Percentiles rank a stretch among this genome's conserved stretches.
These are phyloP conservation scores for Suaeda aralocaspica DNA, from an alignment of 148 eudicot species.

Conservation along the genomic window DNA sequence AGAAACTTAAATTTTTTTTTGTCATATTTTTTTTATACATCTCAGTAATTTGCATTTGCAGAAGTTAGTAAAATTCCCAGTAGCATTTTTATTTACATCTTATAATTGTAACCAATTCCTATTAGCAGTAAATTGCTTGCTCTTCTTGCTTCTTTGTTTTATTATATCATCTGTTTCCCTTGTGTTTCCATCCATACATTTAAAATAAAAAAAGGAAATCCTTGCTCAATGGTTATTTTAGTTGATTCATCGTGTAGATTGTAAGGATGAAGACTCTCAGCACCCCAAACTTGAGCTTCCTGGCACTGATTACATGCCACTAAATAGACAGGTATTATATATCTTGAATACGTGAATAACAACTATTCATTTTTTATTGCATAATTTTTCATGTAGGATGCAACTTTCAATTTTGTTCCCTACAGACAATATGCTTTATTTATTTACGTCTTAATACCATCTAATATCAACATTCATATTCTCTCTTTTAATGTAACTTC, in stretches of 20 bases:
- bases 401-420: not conserved
- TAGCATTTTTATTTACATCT: not conserved
- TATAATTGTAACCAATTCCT: not conserved
- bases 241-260: constrained; percentile 36
- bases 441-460: not conserved
- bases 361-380: not conserved
- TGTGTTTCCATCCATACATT: not conserved
- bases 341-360: not conserved
- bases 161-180: not conserved
- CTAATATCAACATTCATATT: not conserved
- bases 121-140: not conserved
- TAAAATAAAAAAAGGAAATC: not conserved
- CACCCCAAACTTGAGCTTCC: constrained; percentile 74
- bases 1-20: too few species aligned
- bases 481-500: not conserved
- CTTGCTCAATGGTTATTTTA: not conserved
- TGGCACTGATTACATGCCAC: constrained; percentile 53
- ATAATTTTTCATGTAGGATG: not conserved
- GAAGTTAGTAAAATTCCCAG: not conserved
- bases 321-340: constrained; percentile 47
- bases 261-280: constrained; percentile 49
- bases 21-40: too few species aligned
- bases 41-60: not conserved
- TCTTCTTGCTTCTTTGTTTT: not conserved
- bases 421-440: not conserved